Evolutionary conservation across 495 filamentous ascomycete genomes (phyloP), one percentile per base, ranked within the genome.

Genomic region (Symbiotaphrina buchneri): DNA sequence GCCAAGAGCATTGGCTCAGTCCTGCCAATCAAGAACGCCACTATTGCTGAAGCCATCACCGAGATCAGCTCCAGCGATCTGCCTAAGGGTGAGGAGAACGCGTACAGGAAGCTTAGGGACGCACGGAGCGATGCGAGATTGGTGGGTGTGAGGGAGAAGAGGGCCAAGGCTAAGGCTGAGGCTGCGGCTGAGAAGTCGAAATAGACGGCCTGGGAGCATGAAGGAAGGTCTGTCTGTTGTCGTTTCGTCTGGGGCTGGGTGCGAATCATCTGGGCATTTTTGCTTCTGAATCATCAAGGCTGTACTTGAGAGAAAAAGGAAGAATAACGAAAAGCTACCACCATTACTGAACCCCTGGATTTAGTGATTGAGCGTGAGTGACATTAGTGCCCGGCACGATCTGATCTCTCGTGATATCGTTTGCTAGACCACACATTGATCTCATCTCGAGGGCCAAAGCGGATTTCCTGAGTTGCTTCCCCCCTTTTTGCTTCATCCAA

Each of bases 171-270:
- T 37, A 93, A 92, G 77, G 81, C 76, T 45, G 77, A 83, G 33
- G 90, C 90, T 59, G 78, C 73, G 37, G 70, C 71, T 46, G 71
- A 72, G 68, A 94, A 76, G n/a, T n/a, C n/a, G 68, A 74, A 97
- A 76, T 94, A 90, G 67, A 28, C 18, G 5, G 31, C 10, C 15
- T 10, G 13, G n/a, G n/a, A n/a, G n/a, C n/a, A n/a, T 25, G 17
- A 13, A 36, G n/a, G 3, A 7, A 34, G 1, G 17, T 32, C 18
- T 30, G n/a, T 18, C n/a, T n/a, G n/a, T 29, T 29, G 27, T 18
- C 3, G 28, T 17, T 18, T 7, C 10, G 3, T 18, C 14, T 17
- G 10, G 10, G 25, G 30, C 20, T n/a, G 19, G 17, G 10, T 32
- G 19, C 30, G 18, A 22, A n/a, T 18, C 6, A 15, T 15, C 6